Base-by-base conservation (phyloP, 2,329 filamentous ascomycete species). In the Fusarium penzigii region DNA sequence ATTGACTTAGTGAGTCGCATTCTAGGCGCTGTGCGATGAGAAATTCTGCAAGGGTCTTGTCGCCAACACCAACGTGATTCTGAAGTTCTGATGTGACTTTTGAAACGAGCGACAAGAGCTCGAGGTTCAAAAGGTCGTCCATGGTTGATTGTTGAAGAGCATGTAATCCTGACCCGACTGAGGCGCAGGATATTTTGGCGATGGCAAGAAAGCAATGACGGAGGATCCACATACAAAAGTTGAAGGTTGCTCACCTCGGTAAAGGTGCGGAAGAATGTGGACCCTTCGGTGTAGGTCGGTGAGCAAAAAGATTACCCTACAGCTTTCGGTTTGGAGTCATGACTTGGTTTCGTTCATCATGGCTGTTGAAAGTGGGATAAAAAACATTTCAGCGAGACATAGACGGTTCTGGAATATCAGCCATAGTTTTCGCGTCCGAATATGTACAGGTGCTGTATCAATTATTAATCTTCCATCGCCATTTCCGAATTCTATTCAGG, bases 1-100 rank as follows among this genome's bases (percentile, higher is more conserved):
- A 99, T 29, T 89, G 86, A 47, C 80, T 72, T 51, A 90, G 78
- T 29, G 81, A 82, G 46, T 78, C 80, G 75, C 86, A 89, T 80
- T 92, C 84, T 69, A 88, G 74, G 65, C 96, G 90, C 69, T 96
- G 89, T 56, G 89, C 89, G 68, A 99, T 96, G 65, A 99, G 85
- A 69, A 96, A 99, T 73, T 99, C 94, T 63, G 94, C 92, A 25
- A 99, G 85, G 6, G 91, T 96, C 74, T 96, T 97, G 75, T 99
- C 92, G 69, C 84, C 89, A 64, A 97, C 85, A 50, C 92, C 91
- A 53, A 97, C 75, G 74, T 99, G 90, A 68, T 99, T 99, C 65
- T 96, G 88, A 48, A 99, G 81, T 73, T 99, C 94, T 16, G 89
- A 93, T 13, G 92, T 92, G 64, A 99, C 91, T 72, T 93, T 96